Conservation (phyloP, 768 basidiomycete genomes). For the Dictyophora rubrovolvata region DNA sequence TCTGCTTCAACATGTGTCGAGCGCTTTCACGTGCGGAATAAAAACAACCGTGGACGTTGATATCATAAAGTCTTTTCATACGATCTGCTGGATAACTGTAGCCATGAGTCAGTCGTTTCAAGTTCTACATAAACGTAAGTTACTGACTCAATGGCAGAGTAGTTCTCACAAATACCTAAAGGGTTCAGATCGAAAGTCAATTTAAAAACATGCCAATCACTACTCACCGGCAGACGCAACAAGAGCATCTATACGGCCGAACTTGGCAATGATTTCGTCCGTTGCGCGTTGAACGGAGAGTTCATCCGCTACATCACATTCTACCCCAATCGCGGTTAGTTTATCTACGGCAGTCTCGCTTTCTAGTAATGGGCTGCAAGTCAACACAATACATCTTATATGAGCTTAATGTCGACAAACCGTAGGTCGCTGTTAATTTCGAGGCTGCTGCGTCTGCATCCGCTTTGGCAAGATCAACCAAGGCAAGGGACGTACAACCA, state of each 20-base stretch:
- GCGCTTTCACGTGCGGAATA: constrained; percentile 97
- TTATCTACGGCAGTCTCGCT: constrained; percentile 42
- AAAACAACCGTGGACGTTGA: constrained; percentile 91
- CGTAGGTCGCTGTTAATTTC: constrained; percentile 54
- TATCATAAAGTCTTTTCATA: constrained; percentile 73
- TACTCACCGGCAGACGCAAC: constrained; percentile 78
- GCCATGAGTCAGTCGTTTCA: constrained; percentile 11
- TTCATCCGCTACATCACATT: constrained; percentile 85
- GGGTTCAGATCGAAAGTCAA: background rate
- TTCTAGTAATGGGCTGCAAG: background rate
- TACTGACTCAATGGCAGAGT: constrained; percentile 69
- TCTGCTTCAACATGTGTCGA: constrained; percentile 75
- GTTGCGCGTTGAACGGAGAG: constrained; percentile 66
- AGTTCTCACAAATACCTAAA: constrained; percentile 79
- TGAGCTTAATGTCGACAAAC: constrained; percentile 19
- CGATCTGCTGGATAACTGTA: constrained; percentile 76
- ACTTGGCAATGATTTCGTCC: constrained; percentile 47
- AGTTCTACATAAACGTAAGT: background rate
- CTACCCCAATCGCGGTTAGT: constrained; percentile 62
- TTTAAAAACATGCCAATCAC: constrained; percentile 11
- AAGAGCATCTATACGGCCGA: constrained; percentile 68
- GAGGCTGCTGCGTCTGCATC: constrained; percentile 60
- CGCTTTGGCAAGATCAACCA: constrained; percentile 69
- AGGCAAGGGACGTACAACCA: constrained; percentile 69
- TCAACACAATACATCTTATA: background rate